Conservation (phyloP, 78 protist species). For the Dictyostelium discoideum region DNA sequence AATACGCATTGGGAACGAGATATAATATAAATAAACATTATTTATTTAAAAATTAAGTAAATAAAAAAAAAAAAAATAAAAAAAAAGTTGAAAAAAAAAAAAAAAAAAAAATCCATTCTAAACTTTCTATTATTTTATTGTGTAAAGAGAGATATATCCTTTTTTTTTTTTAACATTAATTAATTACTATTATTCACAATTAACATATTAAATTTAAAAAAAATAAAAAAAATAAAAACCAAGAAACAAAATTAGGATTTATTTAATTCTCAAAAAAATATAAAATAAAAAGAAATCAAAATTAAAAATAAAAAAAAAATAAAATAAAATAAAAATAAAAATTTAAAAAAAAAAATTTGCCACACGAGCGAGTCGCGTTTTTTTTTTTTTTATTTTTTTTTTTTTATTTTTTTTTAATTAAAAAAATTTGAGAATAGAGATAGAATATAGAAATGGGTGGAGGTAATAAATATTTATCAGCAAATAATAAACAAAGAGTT, state of each 20-base stretch:
- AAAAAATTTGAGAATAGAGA: too few species aligned
- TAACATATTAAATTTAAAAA: too few species aligned
- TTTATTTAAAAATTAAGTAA: not conserved
- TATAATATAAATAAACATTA: not conserved
- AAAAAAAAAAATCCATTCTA: not conserved
- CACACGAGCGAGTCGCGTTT: not conserved
- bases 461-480: conserved; percentile 1
- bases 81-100: not conserved
- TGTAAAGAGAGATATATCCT: too few species aligned
- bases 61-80: not conserved
- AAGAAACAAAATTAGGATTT: too few species aligned
- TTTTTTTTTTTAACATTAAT: too few species aligned
- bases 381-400: not conserved
- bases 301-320: not conserved
- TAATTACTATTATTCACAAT: too few species aligned
- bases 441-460: conserved; percentile 7
- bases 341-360: not conserved
- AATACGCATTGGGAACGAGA: not conserved
- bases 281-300: not conserved
- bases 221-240: too few species aligned
- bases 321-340: not conserved
- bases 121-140: too few species aligned
- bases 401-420: not conserved
- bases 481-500: conserved; percentile 65
- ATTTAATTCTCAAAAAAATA: too few species aligned